Evolutionary conservation across 768 basidiomycete species (phyloP), one percentile per base, ranked within the genome.

Genomic region (Psilocybe azurescens): DNA sequence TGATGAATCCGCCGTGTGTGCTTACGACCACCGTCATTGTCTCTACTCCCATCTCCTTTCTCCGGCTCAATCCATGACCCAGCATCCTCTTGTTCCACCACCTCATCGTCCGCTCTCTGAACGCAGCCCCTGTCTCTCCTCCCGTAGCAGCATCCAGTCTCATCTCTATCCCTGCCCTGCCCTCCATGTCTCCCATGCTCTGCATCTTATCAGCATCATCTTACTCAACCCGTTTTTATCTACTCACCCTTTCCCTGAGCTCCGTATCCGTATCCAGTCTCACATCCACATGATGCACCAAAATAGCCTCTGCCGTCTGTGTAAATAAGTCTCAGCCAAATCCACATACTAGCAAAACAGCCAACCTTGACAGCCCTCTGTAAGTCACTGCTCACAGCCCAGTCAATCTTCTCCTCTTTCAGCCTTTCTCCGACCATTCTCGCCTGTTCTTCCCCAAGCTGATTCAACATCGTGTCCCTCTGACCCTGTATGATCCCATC

Each of bases 401-500:
- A 74, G 38, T 79, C 80, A 65, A 95, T 90, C 7, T 74, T 75
- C 16, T 89, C 74, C 36, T 76, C 69, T 68, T 80, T 80, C 63
- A 94, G 74, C 46, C 80, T 82, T 62, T 81, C 74, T 1, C 83
- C 89, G 1, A 87, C 82, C 57, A 80, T 73, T 58, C 70, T 68
- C 20, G 89, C 89, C 72, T 94, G 91, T 56, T 76, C 75, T 51
- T 80, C 57, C 13, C 93, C 93, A 3, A 72, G 74, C 14, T 79
- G 82, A 66, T 93, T 93, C 69, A 94, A 79, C 44, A 73, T 64
- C 6, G 87, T 88, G 74, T 94, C 89, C 58, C 85, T 67, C 8
- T 94, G 93, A 44, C 93, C 93, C 78, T 94, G 92, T 49, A 91
- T 82, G 59, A 90, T 85, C 28, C 79, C 77, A 5, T 76, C 73